phyloP scores from a whole-genome alignment of 225 moss, liverwort and hornwort genomes.

The Polytrichum formosum region DNA sequence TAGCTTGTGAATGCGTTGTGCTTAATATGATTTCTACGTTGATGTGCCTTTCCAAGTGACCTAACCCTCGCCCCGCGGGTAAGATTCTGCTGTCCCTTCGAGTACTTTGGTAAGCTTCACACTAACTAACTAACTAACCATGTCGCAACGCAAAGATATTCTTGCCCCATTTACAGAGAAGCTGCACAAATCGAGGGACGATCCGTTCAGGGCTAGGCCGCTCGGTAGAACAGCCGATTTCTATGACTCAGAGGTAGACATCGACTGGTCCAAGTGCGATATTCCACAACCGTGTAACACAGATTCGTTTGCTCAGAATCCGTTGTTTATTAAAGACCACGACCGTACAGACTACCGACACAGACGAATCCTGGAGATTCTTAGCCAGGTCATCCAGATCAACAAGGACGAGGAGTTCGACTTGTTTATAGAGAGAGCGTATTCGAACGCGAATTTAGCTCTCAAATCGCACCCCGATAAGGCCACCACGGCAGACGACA shows the following conservation, averaged over 20 bases:
- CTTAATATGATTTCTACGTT: no score
- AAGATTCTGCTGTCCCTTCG: no score
- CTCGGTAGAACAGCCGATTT: slow-evolving; percentile 27
- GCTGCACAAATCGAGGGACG: slow-evolving; percentile 18
- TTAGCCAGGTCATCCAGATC: slow-evolving; percentile 19
- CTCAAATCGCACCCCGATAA: slow-evolving; percentile 21
- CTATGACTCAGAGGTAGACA: slow-evolving; percentile 27
- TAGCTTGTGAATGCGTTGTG: no score
- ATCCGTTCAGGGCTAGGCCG: slow-evolving; percentile 9
- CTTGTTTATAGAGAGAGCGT: slow-evolving; percentile 32
- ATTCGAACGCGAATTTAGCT: slow-evolving; percentile 23
- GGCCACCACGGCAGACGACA: slow-evolving; percentile 25
- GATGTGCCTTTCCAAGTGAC: no score
- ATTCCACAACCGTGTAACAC: slow-evolving; percentile 23
- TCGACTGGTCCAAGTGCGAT: slow-evolving; percentile 30
- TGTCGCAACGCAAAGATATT: slow-evolving; percentile 29
- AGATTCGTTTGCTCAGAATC: slow-evolving; percentile 29
- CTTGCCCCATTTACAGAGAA: slow-evolving; percentile 27
- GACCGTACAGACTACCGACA: slow-evolving; percentile 39
- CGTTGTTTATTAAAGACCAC: slow-evolving; percentile 35
- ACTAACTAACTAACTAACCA: neutral
- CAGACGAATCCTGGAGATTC: slow-evolving; percentile 29
- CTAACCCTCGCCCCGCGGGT: no score
- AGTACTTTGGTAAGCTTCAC: no score
- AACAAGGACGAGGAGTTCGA: slow-evolving; percentile 32